Conservation (phyloP, 2,329 filamentous ascomycete genomes). For the Alternaria postmessia region DNA sequence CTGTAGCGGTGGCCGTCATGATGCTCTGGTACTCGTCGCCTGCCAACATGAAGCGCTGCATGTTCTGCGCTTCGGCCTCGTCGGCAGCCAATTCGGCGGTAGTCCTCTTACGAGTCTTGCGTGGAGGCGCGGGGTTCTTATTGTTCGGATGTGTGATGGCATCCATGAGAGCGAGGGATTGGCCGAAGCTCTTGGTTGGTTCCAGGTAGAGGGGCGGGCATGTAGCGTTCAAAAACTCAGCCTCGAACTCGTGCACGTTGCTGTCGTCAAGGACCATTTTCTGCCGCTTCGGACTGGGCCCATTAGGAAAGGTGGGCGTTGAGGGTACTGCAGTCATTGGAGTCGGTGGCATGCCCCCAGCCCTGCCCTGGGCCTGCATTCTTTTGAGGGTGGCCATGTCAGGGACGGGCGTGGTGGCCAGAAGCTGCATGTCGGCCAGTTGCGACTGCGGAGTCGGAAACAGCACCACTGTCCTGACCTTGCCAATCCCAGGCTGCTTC, state of each 20-base stretch:
- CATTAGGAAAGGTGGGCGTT: slow-evolving; percentile 64
- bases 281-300: slow-evolving; percentile 73
- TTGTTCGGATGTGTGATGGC: slow-evolving; percentile 79
- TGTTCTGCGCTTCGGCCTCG: slow-evolving; percentile 86
- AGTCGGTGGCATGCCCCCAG: slow-evolving; percentile 70
- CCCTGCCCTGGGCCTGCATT: slow-evolving; percentile 57
- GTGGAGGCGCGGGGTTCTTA: slow-evolving; percentile 76
- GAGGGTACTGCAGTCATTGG: slow-evolving; percentile 64
- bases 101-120: slow-evolving; percentile 90
- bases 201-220: slow-evolving; percentile 79
- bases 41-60: slow-evolving; percentile 91
- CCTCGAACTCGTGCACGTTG: slow-evolving; percentile 78
- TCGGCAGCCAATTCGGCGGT: slow-evolving; percentile 95
- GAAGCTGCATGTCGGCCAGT: slow-evolving; percentile 77
- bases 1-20: slow-evolving; percentile 63
- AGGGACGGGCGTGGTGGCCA: slow-evolving; percentile 71
- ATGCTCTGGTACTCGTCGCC: slow-evolving; percentile 82
- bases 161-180: slow-evolving; percentile 76
- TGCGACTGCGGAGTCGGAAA: slow-evolving; percentile 81
- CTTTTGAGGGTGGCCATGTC: slow-evolving; percentile 60
- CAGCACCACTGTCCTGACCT: slow-evolving; percentile 79
- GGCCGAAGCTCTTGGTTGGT: slow-evolving; percentile 72
- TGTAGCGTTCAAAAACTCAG: slow-evolving; percentile 76
- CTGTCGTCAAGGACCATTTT: slow-evolving; percentile 78
- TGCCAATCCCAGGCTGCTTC: slow-evolving; percentile 61